A percentile compares a stretch with the other conserved stretches of the same genome.
Conservation (phyloP, 2,329 filamentous ascomycete genomes). For the Aspergillus felis region DNA sequence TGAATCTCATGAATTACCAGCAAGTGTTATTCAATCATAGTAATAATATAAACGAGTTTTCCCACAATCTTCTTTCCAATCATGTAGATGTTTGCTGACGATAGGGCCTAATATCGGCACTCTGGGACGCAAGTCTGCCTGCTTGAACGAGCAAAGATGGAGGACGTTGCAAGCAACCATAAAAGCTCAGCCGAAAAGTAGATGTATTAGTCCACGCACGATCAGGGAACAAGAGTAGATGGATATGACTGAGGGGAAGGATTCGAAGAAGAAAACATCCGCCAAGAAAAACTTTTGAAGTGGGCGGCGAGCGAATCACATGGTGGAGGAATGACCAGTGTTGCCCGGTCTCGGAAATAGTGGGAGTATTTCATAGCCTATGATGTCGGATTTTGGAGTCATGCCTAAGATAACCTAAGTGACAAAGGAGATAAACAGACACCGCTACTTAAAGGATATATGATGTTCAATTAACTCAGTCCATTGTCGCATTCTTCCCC, state of each 20-base stretch:
- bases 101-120: neutral
- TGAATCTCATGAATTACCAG: constrained; percentile 10
- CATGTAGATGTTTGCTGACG: neutral
- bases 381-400: neutral
- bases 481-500: neutral
- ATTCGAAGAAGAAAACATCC: neutral
- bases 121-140: neutral
- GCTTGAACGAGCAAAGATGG: neutral
- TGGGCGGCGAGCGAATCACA: neutral
- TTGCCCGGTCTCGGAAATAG: neutral
- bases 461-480: neutral
- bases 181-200: neutral
- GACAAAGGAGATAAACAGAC: neutral
- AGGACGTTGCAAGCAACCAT: neutral
- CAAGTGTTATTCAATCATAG: constrained; percentile 39
- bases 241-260: neutral
- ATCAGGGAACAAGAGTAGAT: neutral
- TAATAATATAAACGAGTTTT: constrained; percentile 9
- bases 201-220: too few relatives aligned
- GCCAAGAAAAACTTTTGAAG: neutral
- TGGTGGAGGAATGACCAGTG: neutral
- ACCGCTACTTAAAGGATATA: neutral
- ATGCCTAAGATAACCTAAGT: neutral
- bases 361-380: neutral
- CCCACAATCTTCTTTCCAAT: neutral